Percentiles rank a stretch among this genome's conserved stretches.
These are phyloP conservation scores for Ilex asprella DNA, from an alignment of 257 asterid species.

Conservation along the genomic window DNA sequence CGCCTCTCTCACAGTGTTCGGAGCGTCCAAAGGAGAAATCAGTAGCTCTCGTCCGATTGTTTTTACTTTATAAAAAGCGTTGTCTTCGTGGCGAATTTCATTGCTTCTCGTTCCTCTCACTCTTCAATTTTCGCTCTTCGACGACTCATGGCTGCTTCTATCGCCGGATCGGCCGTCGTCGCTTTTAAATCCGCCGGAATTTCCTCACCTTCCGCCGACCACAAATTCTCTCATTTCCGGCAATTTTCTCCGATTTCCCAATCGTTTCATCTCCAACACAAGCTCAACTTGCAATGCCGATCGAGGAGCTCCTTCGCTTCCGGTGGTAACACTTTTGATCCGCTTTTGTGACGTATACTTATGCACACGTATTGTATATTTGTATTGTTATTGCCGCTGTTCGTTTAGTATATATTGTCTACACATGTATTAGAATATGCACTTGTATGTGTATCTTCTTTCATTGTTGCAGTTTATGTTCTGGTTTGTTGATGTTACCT, in stretches of 20 bases:
- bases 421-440: not conserved
- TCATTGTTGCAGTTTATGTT: not conserved
- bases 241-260: conserved; percentile 10
- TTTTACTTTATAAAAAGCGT: too few relatives aligned
- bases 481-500: not conserved
- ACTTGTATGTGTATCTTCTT: not conserved
- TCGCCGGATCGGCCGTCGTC: conserved; percentile 53
- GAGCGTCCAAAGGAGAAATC: too few relatives aligned
- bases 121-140: conserved; percentile 4
- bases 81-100: not conserved
- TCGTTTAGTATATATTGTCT: too few relatives aligned
- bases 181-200: conserved; percentile 29
- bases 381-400: not conserved
- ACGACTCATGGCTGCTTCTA: conserved; percentile 42
- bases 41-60: too few relatives aligned
- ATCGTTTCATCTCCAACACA: conserved; percentile 29
- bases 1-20: too few relatives aligned
- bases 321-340: conserved; percentile 30
- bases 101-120: conserved; percentile 17
- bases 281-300: conserved; percentile 38
- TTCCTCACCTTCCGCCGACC: conserved; percentile 19
- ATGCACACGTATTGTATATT: not conserved
- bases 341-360: not conserved
- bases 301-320: conserved; percentile 38
- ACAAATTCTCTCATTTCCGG: conserved; percentile 25